These are phyloP conservation scores for Candida sp. DNA, from an alignment of 1,139 yeast species.

Conservation along the genomic window DNA sequence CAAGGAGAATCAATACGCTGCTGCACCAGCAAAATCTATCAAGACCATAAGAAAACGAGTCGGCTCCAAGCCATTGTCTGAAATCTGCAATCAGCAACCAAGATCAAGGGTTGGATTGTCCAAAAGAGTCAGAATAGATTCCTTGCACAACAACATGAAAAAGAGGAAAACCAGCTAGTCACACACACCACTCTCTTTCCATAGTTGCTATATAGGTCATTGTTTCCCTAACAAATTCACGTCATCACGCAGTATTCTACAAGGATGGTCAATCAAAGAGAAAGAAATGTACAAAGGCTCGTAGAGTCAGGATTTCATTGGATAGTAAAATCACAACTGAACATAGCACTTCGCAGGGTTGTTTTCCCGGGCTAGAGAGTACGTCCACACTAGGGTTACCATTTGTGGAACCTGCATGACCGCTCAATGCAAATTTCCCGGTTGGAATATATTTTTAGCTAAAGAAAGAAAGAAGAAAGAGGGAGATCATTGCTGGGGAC, in stretches of 20 bases:
- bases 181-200: neutral
- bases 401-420: slow-evolving; percentile 25
- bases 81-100: slow-evolving; percentile 15
- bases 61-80: slow-evolving; percentile 17
- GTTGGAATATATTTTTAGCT: slow-evolving; percentile 22
- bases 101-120: slow-evolving; percentile 36
- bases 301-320: slow-evolving; percentile 32
- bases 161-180: slow-evolving; percentile 1
- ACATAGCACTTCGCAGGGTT: slow-evolving; percentile 23
- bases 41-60: slow-evolving; percentile 8
- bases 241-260: neutral
- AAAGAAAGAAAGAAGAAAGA: slow-evolving; percentile 15
- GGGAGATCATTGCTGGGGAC: neutral
- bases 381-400: slow-evolving; percentile 36
- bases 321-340: slow-evolving; percentile 27
- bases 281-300: slow-evolving; percentile 27
- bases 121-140: slow-evolving; percentile 29
- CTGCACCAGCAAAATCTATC: neutral
- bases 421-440: slow-evolving; percentile 36
- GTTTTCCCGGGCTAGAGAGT: slow-evolving; percentile 43
- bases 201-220: neutral
- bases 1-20: slow-evolving; percentile 1
- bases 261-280: neutral
- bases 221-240: neutral
- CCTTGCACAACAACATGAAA: slow-evolving; percentile 30